Base-by-base conservation (phyloP, 2,329 filamentous ascomycete species). In the Ophiocordyceps camponoti-floridani region DNA sequence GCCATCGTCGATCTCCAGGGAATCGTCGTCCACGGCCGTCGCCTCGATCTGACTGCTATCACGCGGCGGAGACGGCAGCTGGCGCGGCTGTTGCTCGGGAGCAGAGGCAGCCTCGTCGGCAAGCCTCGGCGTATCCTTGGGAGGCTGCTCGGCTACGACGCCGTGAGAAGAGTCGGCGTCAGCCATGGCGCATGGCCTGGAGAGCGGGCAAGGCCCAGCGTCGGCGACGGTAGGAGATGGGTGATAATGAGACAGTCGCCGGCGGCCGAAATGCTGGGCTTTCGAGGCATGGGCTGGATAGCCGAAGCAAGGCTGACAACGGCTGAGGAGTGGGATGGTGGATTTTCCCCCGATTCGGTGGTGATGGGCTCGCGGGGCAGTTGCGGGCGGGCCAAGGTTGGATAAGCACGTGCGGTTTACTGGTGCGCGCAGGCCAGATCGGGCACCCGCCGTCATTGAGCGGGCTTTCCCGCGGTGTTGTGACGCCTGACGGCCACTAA, bases 41-140 rank as follows among this genome's bases (percentile, higher is more conserved):
- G 60, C 58, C 40, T 69, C 67, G 38, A 69, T 51, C 47, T 64
- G 66, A 56, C 64, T 70, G 52, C 51, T 60, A 30, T 69, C 65
- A 37, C 41, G 35, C 14, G 38, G n/a, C 46, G 52, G 46, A 45
- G 56, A 40, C 16, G 44, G 45, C 38, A 49, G 33, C 38, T 47
- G 42, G 42, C 46, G 33, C 35, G 47, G 47, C 13, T 45, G 45
- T 42, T 49, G 45, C 44, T 50, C 47, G 23, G 47, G 47, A 19
- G 30, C 19, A 9, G 42, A 13, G 14, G 5, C 9, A 28, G 40
- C 10, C 16, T 11, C 35, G n/a, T 38, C 35, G 8, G 10, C 13
- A 18, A 16, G n/a, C n/a, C 16, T 38, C 10, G 35, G 35, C 35
- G 35, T 18, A 3, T 2, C 16, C 16, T 16, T 5, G n/a, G 35